These are phyloP conservation scores for Truncatella angustata DNA, from an alignment of 2,329 filamentous ascomycete species.

Conservation along the genomic window DNA sequence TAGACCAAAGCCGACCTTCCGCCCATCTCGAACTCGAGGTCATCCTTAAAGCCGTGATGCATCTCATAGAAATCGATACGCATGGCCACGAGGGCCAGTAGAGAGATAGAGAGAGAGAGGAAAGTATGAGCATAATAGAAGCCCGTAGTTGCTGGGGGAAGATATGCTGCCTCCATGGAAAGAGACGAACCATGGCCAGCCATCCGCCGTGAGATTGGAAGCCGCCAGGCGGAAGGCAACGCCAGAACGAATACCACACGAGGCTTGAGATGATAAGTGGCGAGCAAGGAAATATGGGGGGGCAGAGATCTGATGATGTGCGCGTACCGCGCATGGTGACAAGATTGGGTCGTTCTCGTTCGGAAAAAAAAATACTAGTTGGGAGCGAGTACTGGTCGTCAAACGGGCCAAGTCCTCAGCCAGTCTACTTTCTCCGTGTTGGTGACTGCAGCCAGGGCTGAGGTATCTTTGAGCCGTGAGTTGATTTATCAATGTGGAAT, in stretches of 20 bases:
- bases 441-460: background rate
- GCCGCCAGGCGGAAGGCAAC: background rate
- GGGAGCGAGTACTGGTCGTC: background rate
- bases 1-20: too few relatives aligned
- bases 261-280: background rate
- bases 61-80: too few relatives aligned
- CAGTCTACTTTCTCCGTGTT: background rate
- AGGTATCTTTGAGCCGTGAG: background rate
- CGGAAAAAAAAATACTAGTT: background rate
- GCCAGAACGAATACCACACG: background rate
- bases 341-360: constrained; percentile 16
- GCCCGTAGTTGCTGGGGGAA: too few relatives aligned
- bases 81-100: too few relatives aligned
- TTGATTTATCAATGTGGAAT: too few relatives aligned
- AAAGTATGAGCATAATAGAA: too few relatives aligned
- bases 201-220: background rate
- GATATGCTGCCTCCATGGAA: too few relatives aligned
- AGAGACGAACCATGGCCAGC: too few relatives aligned
- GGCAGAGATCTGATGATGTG: constrained; percentile 1
- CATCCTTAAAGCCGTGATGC: too few relatives aligned
- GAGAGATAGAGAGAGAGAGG: too few relatives aligned
- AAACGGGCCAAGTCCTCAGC: background rate
- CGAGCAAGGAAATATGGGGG: background rate
- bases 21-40: too few relatives aligned
- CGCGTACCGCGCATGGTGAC: constrained; percentile 3